Conservation (phyloP, 768 basidiomycete species). For the Pleurotus eryngii region DNA sequence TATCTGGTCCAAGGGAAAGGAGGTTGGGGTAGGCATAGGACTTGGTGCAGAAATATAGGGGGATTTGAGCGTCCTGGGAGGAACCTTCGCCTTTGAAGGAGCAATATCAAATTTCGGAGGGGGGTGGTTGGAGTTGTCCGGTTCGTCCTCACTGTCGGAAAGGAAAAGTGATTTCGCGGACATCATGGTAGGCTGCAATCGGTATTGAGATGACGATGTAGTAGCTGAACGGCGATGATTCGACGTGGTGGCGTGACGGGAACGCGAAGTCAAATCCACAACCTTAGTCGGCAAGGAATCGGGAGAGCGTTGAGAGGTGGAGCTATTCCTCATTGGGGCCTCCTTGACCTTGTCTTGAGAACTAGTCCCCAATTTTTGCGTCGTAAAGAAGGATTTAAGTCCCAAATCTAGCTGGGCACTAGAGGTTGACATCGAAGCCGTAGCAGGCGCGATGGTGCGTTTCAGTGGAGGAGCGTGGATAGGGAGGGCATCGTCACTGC, state of each 20-base stretch:
- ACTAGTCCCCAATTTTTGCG: conserved; percentile 9
- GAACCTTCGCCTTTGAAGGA: background rate
- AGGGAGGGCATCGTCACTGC: conserved; percentile 6
- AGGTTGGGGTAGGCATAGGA: background rate
- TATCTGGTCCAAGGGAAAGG: background rate
- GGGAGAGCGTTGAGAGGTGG: background rate
- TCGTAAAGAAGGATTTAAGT: conserved; percentile 15
- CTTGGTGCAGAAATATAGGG: background rate
- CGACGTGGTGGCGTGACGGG: background rate
- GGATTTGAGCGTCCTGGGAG: background rate
- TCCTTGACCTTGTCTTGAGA: conserved; percentile 2
- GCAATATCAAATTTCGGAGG: background rate
- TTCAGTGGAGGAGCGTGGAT: conserved; percentile 9
- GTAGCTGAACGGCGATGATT: conserved; percentile 8
- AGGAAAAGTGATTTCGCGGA: conserved; percentile 6
- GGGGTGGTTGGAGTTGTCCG: background rate
- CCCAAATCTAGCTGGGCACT: background rate
- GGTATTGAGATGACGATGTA: background rate
- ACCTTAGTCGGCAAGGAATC: background rate
- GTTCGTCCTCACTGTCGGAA: conserved; percentile 12
- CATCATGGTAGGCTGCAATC: background rate
- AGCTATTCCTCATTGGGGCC: background rate
- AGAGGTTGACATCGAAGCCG: conserved; percentile 13
- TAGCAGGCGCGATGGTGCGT: conserved; percentile 13
- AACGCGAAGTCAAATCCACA: background rate